These are phyloP conservation scores for Pseudonitzschia pungens DNA, from an alignment of 108 stramenopile species.

Conservation along the genomic window DNA sequence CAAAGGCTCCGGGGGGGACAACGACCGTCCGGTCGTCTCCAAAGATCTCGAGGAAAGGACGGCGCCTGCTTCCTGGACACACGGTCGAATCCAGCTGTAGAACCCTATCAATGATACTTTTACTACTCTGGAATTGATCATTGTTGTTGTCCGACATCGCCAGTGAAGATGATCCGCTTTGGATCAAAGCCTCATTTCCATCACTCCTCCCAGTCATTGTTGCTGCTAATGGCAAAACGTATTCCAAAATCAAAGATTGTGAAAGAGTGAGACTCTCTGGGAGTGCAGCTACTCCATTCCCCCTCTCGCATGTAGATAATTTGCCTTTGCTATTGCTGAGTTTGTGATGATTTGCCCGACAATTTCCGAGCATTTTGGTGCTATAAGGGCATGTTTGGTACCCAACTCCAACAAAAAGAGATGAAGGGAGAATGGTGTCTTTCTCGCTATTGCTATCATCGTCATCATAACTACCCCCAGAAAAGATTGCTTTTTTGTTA, in stretches of 20 bases:
- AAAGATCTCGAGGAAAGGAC: conserved; percentile 61
- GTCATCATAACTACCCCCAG: neutral
- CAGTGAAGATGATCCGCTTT: too few relatives aligned
- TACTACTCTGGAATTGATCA: neutral
- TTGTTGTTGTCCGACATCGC: too few relatives aligned
- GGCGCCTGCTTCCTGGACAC: conserved; percentile 25
- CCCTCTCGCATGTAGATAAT: neutral
- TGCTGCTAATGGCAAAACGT: neutral
- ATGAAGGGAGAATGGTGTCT: neutral
- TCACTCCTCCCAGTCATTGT: neutral
- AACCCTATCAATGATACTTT: conserved; percentile 16
- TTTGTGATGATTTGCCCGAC: neutral
- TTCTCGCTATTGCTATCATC: neutral
- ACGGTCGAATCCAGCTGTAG: conserved; percentile 30
- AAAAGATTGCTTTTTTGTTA: neutral
- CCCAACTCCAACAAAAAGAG: conserved; percentile 23
- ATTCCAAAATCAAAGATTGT: neutral
- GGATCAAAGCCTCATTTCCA: neutral
- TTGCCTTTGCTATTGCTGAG: conserved; percentile 2
- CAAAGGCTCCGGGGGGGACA: conserved; percentile 55
- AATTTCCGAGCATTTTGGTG: conserved; percentile 36
- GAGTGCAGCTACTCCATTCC: conserved; percentile 19
- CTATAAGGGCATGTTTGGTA: conserved; percentile 44
- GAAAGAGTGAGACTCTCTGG: neutral
- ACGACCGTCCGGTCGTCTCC: conserved; percentile 83